Evolutionary conservation across 1,284 basidiomycete species (phyloP).

Genomic region (Ceratobasidium sp.): DNA sequence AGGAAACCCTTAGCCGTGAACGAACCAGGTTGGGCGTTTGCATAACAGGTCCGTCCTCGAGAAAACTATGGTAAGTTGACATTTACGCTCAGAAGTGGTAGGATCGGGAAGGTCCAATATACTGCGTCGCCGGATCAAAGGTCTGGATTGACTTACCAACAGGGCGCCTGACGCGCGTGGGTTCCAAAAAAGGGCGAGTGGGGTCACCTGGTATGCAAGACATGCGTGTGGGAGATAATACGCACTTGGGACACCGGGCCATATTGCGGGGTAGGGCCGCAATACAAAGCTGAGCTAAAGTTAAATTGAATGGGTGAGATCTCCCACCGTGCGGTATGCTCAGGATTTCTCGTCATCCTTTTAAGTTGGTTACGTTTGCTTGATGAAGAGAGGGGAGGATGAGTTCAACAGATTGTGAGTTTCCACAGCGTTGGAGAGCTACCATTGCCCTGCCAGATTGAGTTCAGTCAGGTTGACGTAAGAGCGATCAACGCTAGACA

Average conservation of each 20-base stretch:
- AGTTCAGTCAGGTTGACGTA: no score
- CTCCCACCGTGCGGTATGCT: background rate
- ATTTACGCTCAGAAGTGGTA: background rate
- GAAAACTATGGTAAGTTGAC: background rate
- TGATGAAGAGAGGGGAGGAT: background rate
- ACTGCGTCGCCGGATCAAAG: background rate
- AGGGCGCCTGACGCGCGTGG: background rate
- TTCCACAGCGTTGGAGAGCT: no score
- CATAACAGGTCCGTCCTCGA: background rate
- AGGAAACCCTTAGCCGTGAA: background rate
- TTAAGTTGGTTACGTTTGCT: background rate
- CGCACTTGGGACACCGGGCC: background rate
- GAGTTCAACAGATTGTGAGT: no score
- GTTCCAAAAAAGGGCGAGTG: background rate
- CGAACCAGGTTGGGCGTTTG: background rate
- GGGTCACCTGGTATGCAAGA: background rate
- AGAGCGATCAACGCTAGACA: no score
- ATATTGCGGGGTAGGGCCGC: background rate
- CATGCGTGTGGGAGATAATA: background rate
- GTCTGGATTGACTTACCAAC: background rate
- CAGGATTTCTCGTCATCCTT: background rate
- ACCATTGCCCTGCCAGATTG: no score
- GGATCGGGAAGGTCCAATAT: background rate
- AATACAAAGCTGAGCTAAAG: background rate
- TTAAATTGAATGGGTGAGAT: background rate